phyloP scores from a whole-genome alignment of 768 basidiomycete species.

The Collybiopsis confluens region DNA sequence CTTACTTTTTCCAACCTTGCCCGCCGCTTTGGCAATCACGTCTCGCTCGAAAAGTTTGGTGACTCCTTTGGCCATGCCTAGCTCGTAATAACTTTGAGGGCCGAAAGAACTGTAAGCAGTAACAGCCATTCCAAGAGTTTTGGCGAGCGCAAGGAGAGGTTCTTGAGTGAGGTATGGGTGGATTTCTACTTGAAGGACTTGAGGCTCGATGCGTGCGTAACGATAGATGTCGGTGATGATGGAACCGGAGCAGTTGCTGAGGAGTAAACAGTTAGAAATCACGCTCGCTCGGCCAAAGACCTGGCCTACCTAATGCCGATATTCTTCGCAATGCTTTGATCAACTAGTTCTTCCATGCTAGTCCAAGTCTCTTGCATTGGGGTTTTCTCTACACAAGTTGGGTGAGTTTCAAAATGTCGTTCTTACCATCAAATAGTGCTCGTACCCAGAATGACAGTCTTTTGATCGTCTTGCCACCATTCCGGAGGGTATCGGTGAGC shows the following conservation, averaged over 20 bases:
- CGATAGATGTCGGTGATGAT: slow-evolving; percentile 73
- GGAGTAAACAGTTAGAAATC: slow-evolving; percentile 3
- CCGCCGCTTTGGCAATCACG: slow-evolving; percentile 39
- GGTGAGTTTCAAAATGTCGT: neutral
- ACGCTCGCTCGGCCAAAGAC: slow-evolving; percentile 5
- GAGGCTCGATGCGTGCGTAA: slow-evolving; percentile 72
- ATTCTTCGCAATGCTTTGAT: slow-evolving; percentile 66
- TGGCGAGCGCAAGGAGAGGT: slow-evolving; percentile 51
- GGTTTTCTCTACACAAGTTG: slow-evolving; percentile 42
- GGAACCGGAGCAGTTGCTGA: slow-evolving; percentile 70
- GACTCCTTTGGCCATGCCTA: slow-evolving; percentile 51
- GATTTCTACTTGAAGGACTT: slow-evolving; percentile 64
- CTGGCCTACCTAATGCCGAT: slow-evolving; percentile 67
- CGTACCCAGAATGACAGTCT: slow-evolving; percentile 57
- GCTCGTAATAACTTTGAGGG: slow-evolving; percentile 55
- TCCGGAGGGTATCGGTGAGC: slow-evolving; percentile 74
- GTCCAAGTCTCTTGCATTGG: slow-evolving; percentile 82
- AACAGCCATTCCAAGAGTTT: slow-evolving; percentile 52
- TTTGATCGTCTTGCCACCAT: slow-evolving; percentile 74
- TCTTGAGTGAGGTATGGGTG: slow-evolving; percentile 71
- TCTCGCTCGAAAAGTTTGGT: slow-evolving; percentile 52
- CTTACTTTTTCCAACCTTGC: slow-evolving; percentile 51
- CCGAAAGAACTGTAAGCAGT: slow-evolving; percentile 62
- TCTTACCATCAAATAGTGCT: slow-evolving; percentile 1
- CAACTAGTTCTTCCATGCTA: slow-evolving; percentile 77